These are phyloP conservation scores for Auricularia sp. DNA, from an alignment of 768 basidiomycete genomes.

Conservation along the genomic window DNA sequence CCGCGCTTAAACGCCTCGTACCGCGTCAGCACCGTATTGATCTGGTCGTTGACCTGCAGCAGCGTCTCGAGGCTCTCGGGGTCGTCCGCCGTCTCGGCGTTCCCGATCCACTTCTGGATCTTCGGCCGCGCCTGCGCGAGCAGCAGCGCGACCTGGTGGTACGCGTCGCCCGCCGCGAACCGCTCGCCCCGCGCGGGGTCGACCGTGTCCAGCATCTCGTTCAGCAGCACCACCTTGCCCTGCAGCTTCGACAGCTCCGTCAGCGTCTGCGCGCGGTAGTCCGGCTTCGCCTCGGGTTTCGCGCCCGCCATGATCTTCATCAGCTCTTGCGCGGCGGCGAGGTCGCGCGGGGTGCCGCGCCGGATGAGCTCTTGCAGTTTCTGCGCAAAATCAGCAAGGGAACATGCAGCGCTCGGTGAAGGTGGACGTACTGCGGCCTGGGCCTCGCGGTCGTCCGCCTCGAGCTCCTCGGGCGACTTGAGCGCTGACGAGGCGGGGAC, in stretches of 20 bases:
- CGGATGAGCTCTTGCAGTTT: constrained; percentile 98
- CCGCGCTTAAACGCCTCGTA: constrained; percentile 92
- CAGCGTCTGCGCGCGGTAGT: constrained; percentile 83
- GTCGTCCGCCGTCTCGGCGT: constrained; percentile 54
- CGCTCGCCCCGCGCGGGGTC: constrained; percentile 59
- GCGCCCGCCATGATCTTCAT: constrained; percentile 95
- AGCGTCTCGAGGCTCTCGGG: constrained; percentile 88
- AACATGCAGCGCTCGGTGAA: not conserved
- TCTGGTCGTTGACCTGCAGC: constrained; percentile 93
- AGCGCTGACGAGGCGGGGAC: constrained; percentile 37
- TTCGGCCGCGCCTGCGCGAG: constrained; percentile 78
- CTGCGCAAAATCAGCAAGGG: constrained; percentile 10
- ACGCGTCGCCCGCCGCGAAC: constrained; percentile 83
- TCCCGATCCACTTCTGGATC: constrained; percentile 96
- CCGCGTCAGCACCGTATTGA: constrained; percentile 82
- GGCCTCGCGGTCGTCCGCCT: constrained; percentile 88
- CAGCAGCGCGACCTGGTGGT: constrained; percentile 91
- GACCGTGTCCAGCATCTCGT: constrained; percentile 94
- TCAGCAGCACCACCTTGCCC: constrained; percentile 88
- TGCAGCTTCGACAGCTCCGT: constrained; percentile 90
- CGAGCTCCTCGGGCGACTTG: constrained; percentile 92
- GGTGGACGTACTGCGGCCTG: constrained; percentile 57
- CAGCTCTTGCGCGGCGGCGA: constrained; percentile 90
- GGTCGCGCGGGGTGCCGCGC: constrained; percentile 88
- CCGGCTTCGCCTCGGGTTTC: constrained; percentile 88